Base-by-base conservation (phyloP, 1,284 basidiomycete species). In the Phenoliferia sp. region DNA sequence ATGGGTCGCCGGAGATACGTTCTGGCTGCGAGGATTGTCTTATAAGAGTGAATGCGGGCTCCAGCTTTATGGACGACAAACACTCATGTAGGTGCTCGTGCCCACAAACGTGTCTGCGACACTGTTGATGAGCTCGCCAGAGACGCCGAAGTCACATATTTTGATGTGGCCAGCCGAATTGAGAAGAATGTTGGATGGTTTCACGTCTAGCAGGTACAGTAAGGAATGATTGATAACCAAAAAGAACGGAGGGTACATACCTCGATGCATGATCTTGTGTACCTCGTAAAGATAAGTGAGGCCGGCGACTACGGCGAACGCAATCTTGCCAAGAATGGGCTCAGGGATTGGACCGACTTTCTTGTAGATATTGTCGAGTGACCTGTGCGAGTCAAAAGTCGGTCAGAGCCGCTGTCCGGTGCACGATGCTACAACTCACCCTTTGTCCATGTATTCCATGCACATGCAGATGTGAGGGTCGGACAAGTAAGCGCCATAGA, bases 21-120 rank as follows among this genome's bases (percentile, higher is more conserved):
- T 99, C 95, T 39, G 95, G 95, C 92, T 98, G 79, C 36, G 10
- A 10, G 9, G 26, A 34, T 16, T 52, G 48, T 60, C 36, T 22
- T 39, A 29, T 19, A 16, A 33, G 28, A 15, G 7, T n/a, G 52
- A 33, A n/a, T 10, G 17, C 59, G 34, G 36, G 36, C 29, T 31
- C 28, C 36, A 1, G 1, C 5, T 10, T 1, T 31, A 55, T 9
- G n/a, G 7, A 5, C 34, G 0, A 54, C 93, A 80, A 80, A 97
- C 94, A 74, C 93, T 95, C 95, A 99, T 99, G 80, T 99, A 99
- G 17, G 94, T 95, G 70, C 92, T 94, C 3, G 96, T 99, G 10
- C 95, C 95, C 22, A 99, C 95, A 78, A 99, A 99, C 0, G 96
- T 99, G 80, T 98, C 92, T 19, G 96, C 96, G 70, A 99, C 95